Conservation (phyloP, 306 rosid species). For the Erythrophleum fordii region DNA sequence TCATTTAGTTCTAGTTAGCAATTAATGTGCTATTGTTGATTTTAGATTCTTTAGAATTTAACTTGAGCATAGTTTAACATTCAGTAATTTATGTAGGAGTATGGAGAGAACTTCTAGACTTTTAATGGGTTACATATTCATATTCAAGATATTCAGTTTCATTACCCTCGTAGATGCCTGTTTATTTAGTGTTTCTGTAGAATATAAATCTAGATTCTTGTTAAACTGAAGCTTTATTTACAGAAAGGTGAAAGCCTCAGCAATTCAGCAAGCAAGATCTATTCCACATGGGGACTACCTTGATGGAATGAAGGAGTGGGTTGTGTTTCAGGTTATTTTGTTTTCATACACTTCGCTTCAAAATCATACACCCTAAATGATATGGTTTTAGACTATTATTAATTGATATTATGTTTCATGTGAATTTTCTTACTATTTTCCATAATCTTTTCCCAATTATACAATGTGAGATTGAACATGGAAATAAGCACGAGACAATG, state of each 20-base stretch:
- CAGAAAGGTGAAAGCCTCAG: not conserved
- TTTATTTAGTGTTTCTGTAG: no score
- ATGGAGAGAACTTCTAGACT: not conserved
- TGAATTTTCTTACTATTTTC: not conserved
- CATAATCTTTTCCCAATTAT: no score
- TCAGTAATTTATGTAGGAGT: not conserved
- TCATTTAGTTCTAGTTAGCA: not conserved
- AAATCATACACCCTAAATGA: not conserved
- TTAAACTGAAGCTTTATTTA: not conserved
- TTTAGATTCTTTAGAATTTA: not conserved
- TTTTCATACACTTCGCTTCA: not conserved
- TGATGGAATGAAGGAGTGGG: not conserved
- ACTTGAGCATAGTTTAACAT: not conserved
- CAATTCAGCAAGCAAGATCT: not conserved
- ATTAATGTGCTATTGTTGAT: not conserved
- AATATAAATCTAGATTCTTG: not conserved
- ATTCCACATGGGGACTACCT: not conserved
- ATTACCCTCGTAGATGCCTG: no score
- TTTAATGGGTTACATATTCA: not conserved
- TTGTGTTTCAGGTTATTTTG: slow-evolving; percentile 14
- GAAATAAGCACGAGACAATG: no score
- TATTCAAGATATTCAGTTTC: not conserved
- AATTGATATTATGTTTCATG: not conserved
- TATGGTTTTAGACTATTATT: not conserved
- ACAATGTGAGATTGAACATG: no score